These are phyloP conservation scores for Paramecium caudatum DNA, from an alignment of 73 alveolate species.

Conservation along the genomic window DNA sequence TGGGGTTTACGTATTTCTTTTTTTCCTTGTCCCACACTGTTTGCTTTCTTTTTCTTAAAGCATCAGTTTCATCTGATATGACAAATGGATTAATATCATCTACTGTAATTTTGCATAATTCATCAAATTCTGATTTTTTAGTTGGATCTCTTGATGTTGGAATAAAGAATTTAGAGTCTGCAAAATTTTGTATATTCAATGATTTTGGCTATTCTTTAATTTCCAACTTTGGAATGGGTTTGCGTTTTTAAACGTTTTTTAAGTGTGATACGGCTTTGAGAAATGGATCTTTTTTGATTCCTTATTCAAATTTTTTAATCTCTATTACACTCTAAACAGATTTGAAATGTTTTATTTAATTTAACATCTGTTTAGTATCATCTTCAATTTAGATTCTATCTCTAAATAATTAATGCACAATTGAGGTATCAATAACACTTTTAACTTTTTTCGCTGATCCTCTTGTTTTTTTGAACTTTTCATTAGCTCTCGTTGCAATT, in stretches of 20 bases:
- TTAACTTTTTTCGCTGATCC: conserved; percentile 66
- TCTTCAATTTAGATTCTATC: neutral
- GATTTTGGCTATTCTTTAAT: conserved; percentile 73
- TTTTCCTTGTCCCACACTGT: conserved; percentile 88
- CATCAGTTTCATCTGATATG: conserved; percentile 82
- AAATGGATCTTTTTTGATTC: conserved; percentile 19
- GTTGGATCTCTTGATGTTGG: conserved; percentile 78
- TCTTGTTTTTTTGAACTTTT: conserved; percentile 64
- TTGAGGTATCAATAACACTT: neutral
- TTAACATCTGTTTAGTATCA: conserved; percentile 56
- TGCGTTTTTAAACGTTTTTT: conserved; percentile 55
- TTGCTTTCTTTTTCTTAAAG: conserved; percentile 73
- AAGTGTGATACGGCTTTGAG: conserved; percentile 41
- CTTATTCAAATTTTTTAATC: conserved; percentile 33
- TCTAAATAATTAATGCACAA: conserved; percentile 16
- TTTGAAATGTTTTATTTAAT: conserved; percentile 75
- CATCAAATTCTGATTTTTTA: conserved; percentile 78
- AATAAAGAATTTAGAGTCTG: conserved; percentile 58
- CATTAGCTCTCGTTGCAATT: conserved; percentile 70
- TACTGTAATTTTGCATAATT: conserved; percentile 71
- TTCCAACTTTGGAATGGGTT: conserved; percentile 3
- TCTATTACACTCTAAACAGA: conserved; percentile 59
- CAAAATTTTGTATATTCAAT: conserved; percentile 69
- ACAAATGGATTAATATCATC: conserved; percentile 76
- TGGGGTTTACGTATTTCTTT: conserved; percentile 79